Evolutionary conservation across 2,329 filamentous ascomycete species (phyloP).

Genomic region (Aspergillus spinulosporus): DNA sequence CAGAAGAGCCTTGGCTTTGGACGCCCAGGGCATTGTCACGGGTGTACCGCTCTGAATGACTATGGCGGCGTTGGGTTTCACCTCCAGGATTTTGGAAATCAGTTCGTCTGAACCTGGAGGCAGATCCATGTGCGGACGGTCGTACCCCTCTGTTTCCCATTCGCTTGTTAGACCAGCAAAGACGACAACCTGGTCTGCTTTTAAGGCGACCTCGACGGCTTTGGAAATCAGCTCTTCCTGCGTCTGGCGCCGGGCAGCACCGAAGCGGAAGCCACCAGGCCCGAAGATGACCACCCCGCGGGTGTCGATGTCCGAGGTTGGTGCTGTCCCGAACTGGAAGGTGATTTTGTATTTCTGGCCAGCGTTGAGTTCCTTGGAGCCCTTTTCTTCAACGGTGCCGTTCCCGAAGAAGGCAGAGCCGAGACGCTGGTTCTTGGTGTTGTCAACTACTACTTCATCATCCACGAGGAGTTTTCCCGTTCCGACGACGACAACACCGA

Average conservation of each 20-base stretch:
- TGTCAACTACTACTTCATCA: constrained; percentile 63
- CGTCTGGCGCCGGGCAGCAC: constrained; percentile 60
- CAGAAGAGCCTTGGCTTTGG: constrained; percentile 56
- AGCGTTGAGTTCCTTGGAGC: constrained; percentile 58
- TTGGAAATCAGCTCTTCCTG: constrained; percentile 61
- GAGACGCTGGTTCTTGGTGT: constrained; percentile 62
- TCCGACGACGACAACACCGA: constrained; percentile 66
- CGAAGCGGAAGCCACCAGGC: constrained; percentile 63
- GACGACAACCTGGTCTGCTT: constrained; percentile 74
- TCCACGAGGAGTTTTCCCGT: constrained; percentile 66
- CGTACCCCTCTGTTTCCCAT: constrained; percentile 76
- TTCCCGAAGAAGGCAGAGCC: constrained; percentile 66
- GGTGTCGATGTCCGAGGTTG: constrained; percentile 58
- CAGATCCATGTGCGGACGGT: constrained; percentile 59
- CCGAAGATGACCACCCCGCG: constrained; percentile 53
- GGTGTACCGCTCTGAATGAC: constrained; percentile 78
- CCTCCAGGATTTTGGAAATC: constrained; percentile 64
- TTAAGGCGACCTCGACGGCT: constrained; percentile 66
- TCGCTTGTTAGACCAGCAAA: constrained; percentile 77
- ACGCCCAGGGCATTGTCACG: constrained; percentile 52
- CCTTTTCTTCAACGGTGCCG: constrained; percentile 64
- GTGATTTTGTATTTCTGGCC: constrained; percentile 60
- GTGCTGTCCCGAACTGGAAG: constrained; percentile 61
- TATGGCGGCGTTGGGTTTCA: constrained; percentile 69
- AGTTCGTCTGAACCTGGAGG: constrained; percentile 57